Percentiles rank a stretch among this genome's conserved stretches.
Evolutionary conservation across 805 yeast genomes (phyloP).

Genomic region (Ogataea dorogensis): DNA sequence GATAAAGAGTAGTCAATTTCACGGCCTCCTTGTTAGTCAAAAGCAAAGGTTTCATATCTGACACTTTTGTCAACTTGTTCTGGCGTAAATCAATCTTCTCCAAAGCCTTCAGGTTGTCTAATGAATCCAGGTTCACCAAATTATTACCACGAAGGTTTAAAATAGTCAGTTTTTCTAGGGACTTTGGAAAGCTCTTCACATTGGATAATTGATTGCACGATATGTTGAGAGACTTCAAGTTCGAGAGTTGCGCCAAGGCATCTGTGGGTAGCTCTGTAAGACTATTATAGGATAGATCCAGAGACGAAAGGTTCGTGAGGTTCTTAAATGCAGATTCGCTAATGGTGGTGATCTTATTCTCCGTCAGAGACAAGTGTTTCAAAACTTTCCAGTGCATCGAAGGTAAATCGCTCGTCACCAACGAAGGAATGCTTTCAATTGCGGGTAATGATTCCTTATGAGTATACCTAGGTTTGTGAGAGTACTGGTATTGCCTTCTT

Average conservation of each 20-base stretch:
- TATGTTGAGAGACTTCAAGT: conserved; percentile 51
- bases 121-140: conserved; percentile 40
- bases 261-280: conserved; percentile 47
- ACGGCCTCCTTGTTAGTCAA: conserved; percentile 25
- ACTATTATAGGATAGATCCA: conserved; percentile 56
- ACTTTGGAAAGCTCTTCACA: conserved; percentile 35
- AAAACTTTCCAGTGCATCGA: conserved; percentile 36
- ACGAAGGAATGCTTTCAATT: conserved; percentile 2
- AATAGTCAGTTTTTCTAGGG: conserved; percentile 43
- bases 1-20: conserved; percentile 26
- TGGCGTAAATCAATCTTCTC: conserved; percentile 55
- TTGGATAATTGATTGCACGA: conserved; percentile 46
- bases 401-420: background rate
- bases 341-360: conserved; percentile 37
- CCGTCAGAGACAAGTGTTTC: conserved; percentile 41
- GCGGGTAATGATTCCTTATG: conserved; percentile 9
- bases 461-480: conserved; percentile 20
- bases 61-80: conserved; percentile 40
- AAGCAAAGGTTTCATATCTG: conserved; percentile 42
- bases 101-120: conserved; percentile 42
- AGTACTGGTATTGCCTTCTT: conserved; percentile 29
- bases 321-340: conserved; percentile 32
- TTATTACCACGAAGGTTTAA: conserved; percentile 52
- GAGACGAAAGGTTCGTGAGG: conserved; percentile 35
- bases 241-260: conserved; percentile 48